Evolutionary conservation across 208 protist genomes (phyloP).

Genomic region (Leishmania major): DNA sequence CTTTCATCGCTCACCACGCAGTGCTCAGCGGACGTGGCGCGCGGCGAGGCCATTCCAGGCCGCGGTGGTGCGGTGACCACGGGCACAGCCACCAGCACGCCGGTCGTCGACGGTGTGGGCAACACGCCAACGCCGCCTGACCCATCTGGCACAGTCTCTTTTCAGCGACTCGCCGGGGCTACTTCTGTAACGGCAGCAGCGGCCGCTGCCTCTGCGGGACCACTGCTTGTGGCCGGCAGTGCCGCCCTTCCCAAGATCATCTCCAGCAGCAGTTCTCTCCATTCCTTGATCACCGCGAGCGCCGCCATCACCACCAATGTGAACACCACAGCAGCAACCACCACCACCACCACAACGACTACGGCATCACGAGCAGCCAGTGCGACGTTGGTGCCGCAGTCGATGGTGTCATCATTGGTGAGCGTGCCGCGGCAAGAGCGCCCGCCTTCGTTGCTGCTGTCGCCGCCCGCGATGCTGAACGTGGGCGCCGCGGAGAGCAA

Average conservation of each 20-base stretch:
- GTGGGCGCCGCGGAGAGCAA: neutral
- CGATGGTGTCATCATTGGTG: neutral
- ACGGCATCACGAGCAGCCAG: neutral
- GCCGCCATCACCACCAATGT: neutral
- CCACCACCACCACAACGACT: neutral
- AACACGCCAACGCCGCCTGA: neutral
- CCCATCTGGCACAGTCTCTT: neutral
- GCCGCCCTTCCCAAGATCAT: neutral
- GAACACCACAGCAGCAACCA: neutral
- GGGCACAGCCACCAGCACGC: neutral
- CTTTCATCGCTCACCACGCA: neutral
- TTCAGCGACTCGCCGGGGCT: neutral
- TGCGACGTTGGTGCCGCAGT: neutral
- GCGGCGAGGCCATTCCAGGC: neutral
- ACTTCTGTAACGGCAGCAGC: neutral
- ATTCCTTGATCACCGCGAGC: neutral
- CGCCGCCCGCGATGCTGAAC: neutral
- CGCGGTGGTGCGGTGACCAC: neutral
- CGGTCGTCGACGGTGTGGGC: neutral
- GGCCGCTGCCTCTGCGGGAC: neutral
- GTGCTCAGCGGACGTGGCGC: neutral
- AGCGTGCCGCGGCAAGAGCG: neutral
- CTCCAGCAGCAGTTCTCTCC: neutral
- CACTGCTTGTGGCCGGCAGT: neutral
- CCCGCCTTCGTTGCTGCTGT: neutral